Base-by-base conservation (phyloP, 768 basidiomycete species). In the Termitomyces sp. region DNA sequence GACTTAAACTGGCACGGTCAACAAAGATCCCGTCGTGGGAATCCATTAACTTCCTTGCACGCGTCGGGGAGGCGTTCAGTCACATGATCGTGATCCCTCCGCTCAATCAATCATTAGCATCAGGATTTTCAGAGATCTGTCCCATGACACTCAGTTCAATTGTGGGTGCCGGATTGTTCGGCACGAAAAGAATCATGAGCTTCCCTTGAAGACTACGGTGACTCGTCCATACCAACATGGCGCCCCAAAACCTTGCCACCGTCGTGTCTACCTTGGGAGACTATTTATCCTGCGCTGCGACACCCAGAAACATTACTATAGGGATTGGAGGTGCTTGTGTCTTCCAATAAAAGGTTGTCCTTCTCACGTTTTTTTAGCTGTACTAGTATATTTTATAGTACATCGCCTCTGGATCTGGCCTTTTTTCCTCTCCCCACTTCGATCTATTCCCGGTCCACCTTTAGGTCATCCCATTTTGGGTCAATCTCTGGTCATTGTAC, bases 11-110 rank as follows among this genome's bases (percentile, higher is more conserved):
- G 60, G 65, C 67, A 67, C 49, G 29, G 29, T 75, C 76, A 79
- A 81, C 77, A 74, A 79, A 77, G 74, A 72, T 60, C 20, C 31
- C 55, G 14, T 54, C 76, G 77, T 79, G 79, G 74, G 77, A 81
- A 73, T 61, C 62, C 50, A 47, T 48, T 53, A 63, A 55, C 53
- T n/a, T 36, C 4, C 34, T 9, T 37, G 11, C 11, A 20, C 78
- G 78, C 75, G 78, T 67, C 40, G 4, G 40, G 40, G 1, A 6
- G 40, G 15, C 5, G 2, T 17, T 56, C 2, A n/a, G 46, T 72
- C 79, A 80, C 75, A 76, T 80, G 79, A 76, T 63, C 73, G 76
- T 68, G 77, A 57, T 49, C 32, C 6, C 45, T 31, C 36, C 31
- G 14, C 11, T 2, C 17, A 40, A 12, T 10, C 40, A 12, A 42